phyloP scores from a whole-genome alignment of 768 basidiomycete genomes.

The Panus rudis region DNA sequence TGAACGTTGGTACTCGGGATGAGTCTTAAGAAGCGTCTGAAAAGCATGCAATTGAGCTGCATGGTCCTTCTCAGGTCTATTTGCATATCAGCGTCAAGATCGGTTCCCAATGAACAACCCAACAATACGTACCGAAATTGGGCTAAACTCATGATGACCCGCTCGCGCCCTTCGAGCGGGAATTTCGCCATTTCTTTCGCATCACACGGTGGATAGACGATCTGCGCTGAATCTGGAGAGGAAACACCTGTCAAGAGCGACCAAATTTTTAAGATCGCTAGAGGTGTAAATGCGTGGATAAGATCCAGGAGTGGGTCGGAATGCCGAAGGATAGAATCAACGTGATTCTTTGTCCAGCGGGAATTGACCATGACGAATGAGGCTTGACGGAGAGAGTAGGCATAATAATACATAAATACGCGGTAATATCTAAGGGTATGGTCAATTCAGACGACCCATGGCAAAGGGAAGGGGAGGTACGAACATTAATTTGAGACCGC shows the following conservation, averaged over 20 bases:
- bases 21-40: slow-evolving; percentile 41
- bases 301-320: slow-evolving; percentile 43
- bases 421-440: slow-evolving; percentile 68
- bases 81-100: background rate
- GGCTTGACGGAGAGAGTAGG: slow-evolving; percentile 63
- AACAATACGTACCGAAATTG: slow-evolving; percentile 79
- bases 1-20: slow-evolving; percentile 48
- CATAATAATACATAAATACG: slow-evolving; percentile 79
- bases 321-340: slow-evolving; percentile 63
- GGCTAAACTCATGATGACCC: slow-evolving; percentile 77
- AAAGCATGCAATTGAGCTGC: slow-evolving; percentile 71
- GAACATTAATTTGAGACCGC: slow-evolving; percentile 57
- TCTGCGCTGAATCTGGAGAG: slow-evolving; percentile 27
- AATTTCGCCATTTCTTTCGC: slow-evolving; percentile 62
- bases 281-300: slow-evolving; percentile 36
- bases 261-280: slow-evolving; percentile 24
- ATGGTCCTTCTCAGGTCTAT: slow-evolving; percentile 93
- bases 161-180: slow-evolving; percentile 45
- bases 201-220: slow-evolving; percentile 92
- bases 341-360: slow-evolving; percentile 86
- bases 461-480: slow-evolving; percentile 15
- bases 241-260: background rate
- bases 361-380: slow-evolving; percentile 91
- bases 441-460: background rate
- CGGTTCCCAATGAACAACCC: background rate